Evolutionary conservation across 176 grass and related monocot genomes (phyloP).

Genomic region (Otatea glauca): DNA sequence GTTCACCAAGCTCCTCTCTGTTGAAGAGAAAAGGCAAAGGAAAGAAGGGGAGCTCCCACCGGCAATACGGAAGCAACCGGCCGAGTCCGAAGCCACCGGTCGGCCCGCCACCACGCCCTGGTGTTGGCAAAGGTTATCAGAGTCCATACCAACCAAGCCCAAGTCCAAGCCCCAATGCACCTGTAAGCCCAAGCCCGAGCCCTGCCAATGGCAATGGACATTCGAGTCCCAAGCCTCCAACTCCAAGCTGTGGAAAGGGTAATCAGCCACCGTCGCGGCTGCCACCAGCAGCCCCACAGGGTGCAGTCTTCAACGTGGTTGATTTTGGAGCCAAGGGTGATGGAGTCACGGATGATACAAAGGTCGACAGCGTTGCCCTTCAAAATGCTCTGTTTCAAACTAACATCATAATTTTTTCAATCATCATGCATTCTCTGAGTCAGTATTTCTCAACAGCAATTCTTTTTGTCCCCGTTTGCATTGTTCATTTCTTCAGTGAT

Average conservation of each 20-base stretch:
- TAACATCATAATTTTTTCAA: no score
- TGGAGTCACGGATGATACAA: constrained; percentile 81
- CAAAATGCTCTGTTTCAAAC: constrained; percentile 38
- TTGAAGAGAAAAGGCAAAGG: constrained; percentile 74
- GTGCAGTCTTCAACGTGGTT: constrained; percentile 74
- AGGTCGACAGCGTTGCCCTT: constrained; percentile 55
- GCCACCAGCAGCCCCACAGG: constrained; percentile 35
- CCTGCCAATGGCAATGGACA: constrained; percentile 45
- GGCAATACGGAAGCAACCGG: constrained; percentile 38
- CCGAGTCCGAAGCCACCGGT: constrained; percentile 42
- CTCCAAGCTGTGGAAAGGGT: constrained; percentile 52
- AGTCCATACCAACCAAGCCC: constrained; percentile 56
- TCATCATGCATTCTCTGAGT: no score
- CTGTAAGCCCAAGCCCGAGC: constrained; percentile 26
- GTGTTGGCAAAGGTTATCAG: constrained; percentile 46
- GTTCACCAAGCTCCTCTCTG: constrained; percentile 52
- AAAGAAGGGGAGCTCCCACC: constrained; percentile 55
- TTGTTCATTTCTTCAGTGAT: constrained; percentile 5
- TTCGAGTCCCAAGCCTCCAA: constrained; percentile 40
- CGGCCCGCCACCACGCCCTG: constrained; percentile 45
- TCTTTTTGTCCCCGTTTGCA: no score
- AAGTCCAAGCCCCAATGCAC: constrained; percentile 45
- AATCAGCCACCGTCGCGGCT: constrained; percentile 30
- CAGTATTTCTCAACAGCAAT: no score
- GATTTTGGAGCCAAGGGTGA: constrained; percentile 92